Conservation (phyloP, 192 early-diverging fungal genomes). For the Coemansia sp. region DNA sequence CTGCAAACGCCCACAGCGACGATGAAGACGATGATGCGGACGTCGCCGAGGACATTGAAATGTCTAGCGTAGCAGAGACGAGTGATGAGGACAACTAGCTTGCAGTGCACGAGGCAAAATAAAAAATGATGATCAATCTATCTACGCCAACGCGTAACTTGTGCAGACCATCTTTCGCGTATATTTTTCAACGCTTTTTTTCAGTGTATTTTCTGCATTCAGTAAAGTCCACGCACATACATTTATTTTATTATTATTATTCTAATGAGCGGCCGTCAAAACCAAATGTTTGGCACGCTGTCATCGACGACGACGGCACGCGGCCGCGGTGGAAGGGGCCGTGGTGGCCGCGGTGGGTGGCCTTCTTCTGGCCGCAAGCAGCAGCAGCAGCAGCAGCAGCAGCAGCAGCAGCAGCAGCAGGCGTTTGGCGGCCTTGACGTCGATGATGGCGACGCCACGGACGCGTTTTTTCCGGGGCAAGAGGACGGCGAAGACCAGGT, state of each 20-base stretch:
- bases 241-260: background rate
- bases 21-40: constrained; percentile 4
- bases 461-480: constrained; percentile 5
- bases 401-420: constrained; percentile 7
- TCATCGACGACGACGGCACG: constrained; percentile 10
- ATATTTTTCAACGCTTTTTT: background rate
- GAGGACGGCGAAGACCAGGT: constrained; percentile 9
- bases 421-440: constrained; percentile 7
- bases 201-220: too few relatives aligned
- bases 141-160: constrained; percentile 1
- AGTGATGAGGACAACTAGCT: constrained; percentile 9
- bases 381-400: too few relatives aligned
- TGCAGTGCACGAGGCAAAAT: too few relatives aligned
- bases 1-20: background rate
- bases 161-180: background rate
- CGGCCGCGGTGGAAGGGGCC: constrained; percentile 22
- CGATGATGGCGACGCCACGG: background rate
- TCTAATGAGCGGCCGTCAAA: constrained; percentile 6
- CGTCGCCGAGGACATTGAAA: constrained; percentile 17
- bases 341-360: constrained; percentile 10
- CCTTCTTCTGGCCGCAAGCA: constrained; percentile 16
- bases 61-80: constrained; percentile 28
- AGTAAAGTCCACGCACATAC: background rate
- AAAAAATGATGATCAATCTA: background rate
- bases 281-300: constrained; percentile 31